Evolutionary conservation across 768 basidiomycete genomes (phyloP).

Genomic region (Leucogyrophana mollusca): DNA sequence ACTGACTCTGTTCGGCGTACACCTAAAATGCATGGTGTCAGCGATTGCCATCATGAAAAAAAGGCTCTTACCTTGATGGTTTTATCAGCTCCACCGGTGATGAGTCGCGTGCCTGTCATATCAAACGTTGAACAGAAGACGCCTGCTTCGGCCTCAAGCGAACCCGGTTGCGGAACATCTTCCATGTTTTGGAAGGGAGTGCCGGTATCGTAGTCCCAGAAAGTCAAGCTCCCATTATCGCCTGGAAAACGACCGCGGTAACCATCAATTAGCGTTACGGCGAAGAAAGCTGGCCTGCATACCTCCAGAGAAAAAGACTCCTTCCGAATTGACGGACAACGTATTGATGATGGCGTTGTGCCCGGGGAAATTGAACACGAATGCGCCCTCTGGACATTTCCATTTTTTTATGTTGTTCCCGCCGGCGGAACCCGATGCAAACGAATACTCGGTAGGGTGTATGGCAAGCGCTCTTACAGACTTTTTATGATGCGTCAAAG

Average conservation of each 20-base stretch:
- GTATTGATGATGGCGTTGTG: constrained; percentile 99
- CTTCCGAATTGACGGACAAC: constrained; percentile 88
- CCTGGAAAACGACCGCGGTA: constrained; percentile 40
- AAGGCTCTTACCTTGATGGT: constrained; percentile 83
- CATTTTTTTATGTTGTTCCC: constrained; percentile 99
- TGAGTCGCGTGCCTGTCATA: constrained; percentile 88
- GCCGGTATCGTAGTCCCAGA: constrained; percentile 96
- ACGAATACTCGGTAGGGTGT: constrained; percentile 95
- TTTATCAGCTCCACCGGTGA: constrained; percentile 97
- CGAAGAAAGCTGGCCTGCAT: constrained; percentile 22
- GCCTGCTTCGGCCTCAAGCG: constrained; percentile 94
- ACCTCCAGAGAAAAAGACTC: constrained; percentile 98
- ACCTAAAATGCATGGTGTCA: constrained; percentile 34
- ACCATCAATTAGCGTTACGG: constrained; percentile 1
- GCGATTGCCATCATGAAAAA: background rate
- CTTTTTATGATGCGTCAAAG: constrained; percentile 99
- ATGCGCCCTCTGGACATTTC: constrained; percentile 96
- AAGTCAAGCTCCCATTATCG: constrained; percentile 87
- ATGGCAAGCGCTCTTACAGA: constrained; percentile 92
- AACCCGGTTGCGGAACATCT: constrained; percentile 96
- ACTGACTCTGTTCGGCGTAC: constrained; percentile 72
- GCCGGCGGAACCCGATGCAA: constrained; percentile 94
- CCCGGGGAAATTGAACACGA: constrained; percentile 95
- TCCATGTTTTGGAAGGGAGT: constrained; percentile 93
- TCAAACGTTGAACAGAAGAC: constrained; percentile 98